Conservation (phyloP, 805 yeast genomes). For the Candida adriatica region DNA sequence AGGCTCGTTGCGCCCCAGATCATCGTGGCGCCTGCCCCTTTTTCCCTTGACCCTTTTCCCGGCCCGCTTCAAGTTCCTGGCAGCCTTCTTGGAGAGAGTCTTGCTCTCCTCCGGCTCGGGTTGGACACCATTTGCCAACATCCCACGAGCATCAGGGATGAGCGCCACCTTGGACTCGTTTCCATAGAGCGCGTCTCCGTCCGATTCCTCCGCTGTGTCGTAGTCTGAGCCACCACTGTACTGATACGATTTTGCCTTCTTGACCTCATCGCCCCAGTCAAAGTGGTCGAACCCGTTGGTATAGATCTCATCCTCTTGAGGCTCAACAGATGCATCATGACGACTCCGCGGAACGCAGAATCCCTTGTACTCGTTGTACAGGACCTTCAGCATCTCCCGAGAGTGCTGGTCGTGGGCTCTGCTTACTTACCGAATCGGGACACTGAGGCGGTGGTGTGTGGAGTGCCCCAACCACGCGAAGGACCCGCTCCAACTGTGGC, state of each 20-base stretch:
- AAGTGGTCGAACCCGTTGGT: slow-evolving; percentile 38
- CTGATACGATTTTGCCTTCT: not conserved
- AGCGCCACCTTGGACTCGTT: slow-evolving; percentile 1
- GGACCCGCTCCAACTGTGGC: too few relatives aligned
- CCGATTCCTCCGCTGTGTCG: not conserved
- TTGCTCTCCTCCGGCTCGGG: not conserved
- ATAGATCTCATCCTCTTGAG: slow-evolving; percentile 1
- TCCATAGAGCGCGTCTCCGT: not conserved
- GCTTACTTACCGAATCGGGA: too few relatives aligned
- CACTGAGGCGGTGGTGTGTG: too few relatives aligned
- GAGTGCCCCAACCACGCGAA: too few relatives aligned
- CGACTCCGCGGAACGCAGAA: slow-evolving; percentile 14
- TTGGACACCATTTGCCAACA: not conserved
- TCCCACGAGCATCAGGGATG: too few relatives aligned
- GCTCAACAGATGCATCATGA: slow-evolving; percentile 1
- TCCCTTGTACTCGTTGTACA: slow-evolving; percentile 20
- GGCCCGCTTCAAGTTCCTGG: not conserved
- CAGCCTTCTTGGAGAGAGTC: not conserved
- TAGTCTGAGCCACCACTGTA: not conserved
- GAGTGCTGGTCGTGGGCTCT: not conserved
- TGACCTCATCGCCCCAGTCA: slow-evolving; percentile 26
- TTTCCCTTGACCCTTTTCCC: slow-evolving; percentile 3
- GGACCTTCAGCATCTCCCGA: slow-evolving; percentile 10
- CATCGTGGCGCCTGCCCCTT: slow-evolving; percentile 4
- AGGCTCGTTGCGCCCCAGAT: slow-evolving; percentile 8